phyloP scores from a whole-genome alignment of 352 stramenopile genomes.

The Pythium apleroticum region DNA sequence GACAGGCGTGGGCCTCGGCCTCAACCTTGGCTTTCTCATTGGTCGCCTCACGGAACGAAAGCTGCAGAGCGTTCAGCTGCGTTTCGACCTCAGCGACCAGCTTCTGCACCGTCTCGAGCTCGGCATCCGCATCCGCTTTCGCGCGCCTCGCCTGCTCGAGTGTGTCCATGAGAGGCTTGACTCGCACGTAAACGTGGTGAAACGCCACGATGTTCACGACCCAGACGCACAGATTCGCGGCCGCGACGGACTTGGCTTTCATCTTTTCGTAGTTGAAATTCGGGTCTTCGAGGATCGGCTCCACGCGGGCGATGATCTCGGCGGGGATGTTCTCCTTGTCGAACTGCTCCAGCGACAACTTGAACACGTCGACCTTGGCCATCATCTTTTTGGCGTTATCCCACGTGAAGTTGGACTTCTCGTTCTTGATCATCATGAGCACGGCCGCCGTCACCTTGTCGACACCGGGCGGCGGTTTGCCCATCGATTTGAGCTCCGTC shows the following conservation, averaged over 20 bases:
- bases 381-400: constrained; percentile 97
- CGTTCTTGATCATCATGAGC: constrained; percentile 92
- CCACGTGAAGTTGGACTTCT: constrained; percentile 94
- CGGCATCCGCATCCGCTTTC: constrained; percentile 79
- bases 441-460: constrained; percentile 90
- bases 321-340: constrained; percentile 90
- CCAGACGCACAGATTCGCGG: constrained; percentile 92
- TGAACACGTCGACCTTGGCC: constrained; percentile 93
- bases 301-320: constrained; percentile 84
- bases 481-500: constrained; percentile 88
- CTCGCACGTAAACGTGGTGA: constrained; percentile 92
- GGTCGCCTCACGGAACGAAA: constrained; percentile 81
- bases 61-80: constrained; percentile 76
- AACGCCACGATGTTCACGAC: constrained; percentile 93
- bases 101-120: constrained; percentile 80
- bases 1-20: constrained; percentile 79
- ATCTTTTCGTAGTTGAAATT: constrained; percentile 95
- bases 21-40: constrained; percentile 92
- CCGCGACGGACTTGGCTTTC: constrained; percentile 91
- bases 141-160: constrained; percentile 75
- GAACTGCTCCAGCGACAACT: constrained; percentile 88
- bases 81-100: constrained; percentile 82
- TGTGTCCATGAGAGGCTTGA: constrained; percentile 94
- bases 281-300: constrained; percentile 86
- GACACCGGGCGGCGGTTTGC: constrained; percentile 83